Evolutionary conservation across 2,329 filamentous ascomycete genomes (phyloP).

Genomic region (Thyridium curvatum): DNA sequence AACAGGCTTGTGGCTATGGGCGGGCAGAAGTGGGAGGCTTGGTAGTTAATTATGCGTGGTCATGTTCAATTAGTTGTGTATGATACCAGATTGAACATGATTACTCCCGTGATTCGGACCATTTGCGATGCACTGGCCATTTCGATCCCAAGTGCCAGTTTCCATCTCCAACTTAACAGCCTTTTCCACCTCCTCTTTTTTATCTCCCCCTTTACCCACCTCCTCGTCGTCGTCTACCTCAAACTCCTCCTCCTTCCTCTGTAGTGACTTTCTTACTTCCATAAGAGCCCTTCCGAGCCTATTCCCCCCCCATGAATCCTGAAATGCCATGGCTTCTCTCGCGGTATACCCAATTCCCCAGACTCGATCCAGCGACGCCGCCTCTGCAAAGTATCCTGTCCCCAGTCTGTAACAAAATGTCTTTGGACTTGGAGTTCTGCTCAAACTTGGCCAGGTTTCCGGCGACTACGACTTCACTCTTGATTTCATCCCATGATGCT

Average conservation of each 20-base stretch:
- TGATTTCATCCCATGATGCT: constrained; percentile 21
- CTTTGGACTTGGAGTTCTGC: constrained; percentile 18
- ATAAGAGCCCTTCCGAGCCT: constrained; percentile 22
- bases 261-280: constrained; percentile 13
- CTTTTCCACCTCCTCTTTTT: too few relatives aligned
- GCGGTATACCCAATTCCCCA: constrained; percentile 26
- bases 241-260: constrained; percentile 2
- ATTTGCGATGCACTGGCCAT: too few relatives aligned
- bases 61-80: too few relatives aligned
- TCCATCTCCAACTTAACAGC: too few relatives aligned
- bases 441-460: constrained; percentile 26
- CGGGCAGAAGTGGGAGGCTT: constrained; percentile 76
- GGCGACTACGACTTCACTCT: constrained; percentile 21
- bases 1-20: constrained; percentile 50
- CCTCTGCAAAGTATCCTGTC: constrained; percentile 16
- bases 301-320: constrained; percentile 22
- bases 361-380: constrained; percentile 16
- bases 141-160: too few relatives aligned
- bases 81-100: too few relatives aligned
- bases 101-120: too few relatives aligned
- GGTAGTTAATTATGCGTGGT: constrained; percentile 32
- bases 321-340: constrained; percentile 18
- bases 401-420: constrained; percentile 21
- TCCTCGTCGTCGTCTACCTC: too few relatives aligned
- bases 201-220: too few relatives aligned